These are phyloP conservation scores for Purpureocillium takamizusanense DNA, from an alignment of 2,329 filamentous ascomycete species.

Conservation along the genomic window DNA sequence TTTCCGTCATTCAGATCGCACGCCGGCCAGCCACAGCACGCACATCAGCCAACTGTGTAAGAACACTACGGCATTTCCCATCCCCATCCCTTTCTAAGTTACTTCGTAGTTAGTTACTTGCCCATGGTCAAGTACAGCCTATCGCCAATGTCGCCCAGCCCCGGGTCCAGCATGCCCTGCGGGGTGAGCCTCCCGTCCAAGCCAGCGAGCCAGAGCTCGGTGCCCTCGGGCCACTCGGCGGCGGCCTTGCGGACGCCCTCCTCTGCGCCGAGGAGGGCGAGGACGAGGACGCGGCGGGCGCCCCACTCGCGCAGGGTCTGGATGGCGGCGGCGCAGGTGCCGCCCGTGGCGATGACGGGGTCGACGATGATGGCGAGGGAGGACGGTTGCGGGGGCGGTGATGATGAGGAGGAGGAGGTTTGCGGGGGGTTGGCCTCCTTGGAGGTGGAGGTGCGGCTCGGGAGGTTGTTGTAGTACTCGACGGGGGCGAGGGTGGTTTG, in stretches of 20 bases:
- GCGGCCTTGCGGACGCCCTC: constrained; percentile 66
- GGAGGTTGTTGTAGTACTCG: constrained; percentile 97
- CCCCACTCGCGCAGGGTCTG: constrained; percentile 88
- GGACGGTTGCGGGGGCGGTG: constrained; percentile 24
- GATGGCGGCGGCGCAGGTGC: constrained; percentile 82
- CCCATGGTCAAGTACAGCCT: constrained; percentile 68
- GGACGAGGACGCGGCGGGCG: constrained; percentile 68
- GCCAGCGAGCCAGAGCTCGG: constrained; percentile 74
- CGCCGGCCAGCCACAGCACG: no score
- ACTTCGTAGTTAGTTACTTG: no score
- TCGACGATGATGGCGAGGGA: constrained; percentile 77
- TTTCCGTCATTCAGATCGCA: no score
- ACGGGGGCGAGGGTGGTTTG: constrained; percentile 79
- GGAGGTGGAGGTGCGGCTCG: constrained; percentile 18
- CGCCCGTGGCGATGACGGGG: constrained; percentile 88
- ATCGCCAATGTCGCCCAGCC: constrained; percentile 85
- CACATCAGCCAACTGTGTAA: no score
- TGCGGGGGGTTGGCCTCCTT: no score
- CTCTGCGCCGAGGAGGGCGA: constrained; percentile 65
- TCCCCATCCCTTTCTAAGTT: no score
- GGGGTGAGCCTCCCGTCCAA: constrained; percentile 66
- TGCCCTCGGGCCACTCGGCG: constrained; percentile 65
- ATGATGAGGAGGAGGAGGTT: no score
- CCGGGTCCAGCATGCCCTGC: constrained; percentile 85
- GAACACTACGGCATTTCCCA: no score